phyloP scores from a whole-genome alignment of 2,329 filamentous ascomycete species.

The Endoconidiophora laricicola region DNA sequence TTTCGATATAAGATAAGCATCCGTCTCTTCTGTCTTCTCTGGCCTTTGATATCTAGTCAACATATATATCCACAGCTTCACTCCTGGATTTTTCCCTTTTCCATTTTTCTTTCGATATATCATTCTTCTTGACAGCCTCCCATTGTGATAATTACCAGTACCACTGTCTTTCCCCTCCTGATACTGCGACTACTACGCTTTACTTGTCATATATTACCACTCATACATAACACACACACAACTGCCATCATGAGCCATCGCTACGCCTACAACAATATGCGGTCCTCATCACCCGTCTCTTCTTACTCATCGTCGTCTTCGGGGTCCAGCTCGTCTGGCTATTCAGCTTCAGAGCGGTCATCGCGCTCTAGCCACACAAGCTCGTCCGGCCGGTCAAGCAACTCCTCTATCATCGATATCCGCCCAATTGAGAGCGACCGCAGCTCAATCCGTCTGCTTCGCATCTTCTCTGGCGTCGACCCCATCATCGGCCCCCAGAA shows the following conservation, averaged over 20 bases:
- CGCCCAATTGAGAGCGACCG: constrained; percentile 6
- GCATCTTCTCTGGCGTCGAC: constrained; percentile 13
- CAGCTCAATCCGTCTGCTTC: constrained; percentile 9
- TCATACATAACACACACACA: background rate
- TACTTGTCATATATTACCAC: background rate
- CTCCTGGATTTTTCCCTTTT: no score
- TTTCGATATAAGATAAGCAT: no score
- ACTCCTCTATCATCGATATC: background rate
- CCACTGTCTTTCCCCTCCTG: background rate
- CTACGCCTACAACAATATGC: background rate
- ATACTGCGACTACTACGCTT: background rate
- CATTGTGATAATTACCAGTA: background rate
- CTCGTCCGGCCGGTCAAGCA: background rate
- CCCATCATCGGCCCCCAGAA: constrained; percentile 9
- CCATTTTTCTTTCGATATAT: background rate
- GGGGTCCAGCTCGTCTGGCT: background rate
- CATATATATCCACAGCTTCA: no score
- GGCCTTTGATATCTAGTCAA: no score
- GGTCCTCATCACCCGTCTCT: background rate
- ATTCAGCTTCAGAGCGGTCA: background rate
- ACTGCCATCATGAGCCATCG: constrained; percentile 2
- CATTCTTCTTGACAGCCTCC: background rate
- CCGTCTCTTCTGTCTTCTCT: no score
- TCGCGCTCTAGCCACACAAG: constrained; percentile 1
- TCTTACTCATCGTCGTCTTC: constrained; percentile 5